Base-by-base conservation (phyloP, 371 early-diverging fungal species). In the Mucor piriformis region DNA sequence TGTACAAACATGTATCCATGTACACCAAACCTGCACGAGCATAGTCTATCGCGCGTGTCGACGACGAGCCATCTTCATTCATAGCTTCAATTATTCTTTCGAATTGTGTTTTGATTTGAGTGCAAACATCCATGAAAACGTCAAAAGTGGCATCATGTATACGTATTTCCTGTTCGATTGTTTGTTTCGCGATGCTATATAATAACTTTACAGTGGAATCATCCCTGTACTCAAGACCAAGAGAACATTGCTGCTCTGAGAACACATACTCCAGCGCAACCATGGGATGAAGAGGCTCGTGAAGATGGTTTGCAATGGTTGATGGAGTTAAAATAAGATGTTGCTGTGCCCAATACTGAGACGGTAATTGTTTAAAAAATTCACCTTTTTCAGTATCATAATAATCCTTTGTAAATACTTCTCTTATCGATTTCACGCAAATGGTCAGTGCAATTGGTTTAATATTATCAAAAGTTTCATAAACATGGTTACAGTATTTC, bases 181-280 rank as follows among this genome's bases (percentile, higher is more conserved):
- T 32, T 49, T 32, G 29, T 49, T 12, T 47, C 23, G 47, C 47
- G 13, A 47, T 24, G 15, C 12, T 11, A 25, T 47, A 47, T 13
- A 47, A 24, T 5, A 47, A 24, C 25, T 24, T 47, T 6, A 47
- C 15, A 47, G 47, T 47, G 8, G 35, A 1, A 16, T 51, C 56
- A 18, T 63, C 44, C 44, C 38, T 63, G 35, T 50, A 32, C 27
- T 55, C 32, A 11, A 63, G 43, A 35, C 52, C 46, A 3, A 63
- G 57, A 37, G 56, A 63, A 21, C 21, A 42, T 56, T 56, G 8
- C 25, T 63, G 63, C 32, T 63, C 35, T 40, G 23, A 42, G 12
- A 61, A 55, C 16, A 61, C 55, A 54, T 61, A 55, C 12, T 15
- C 62, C 7, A 61, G 40, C 38, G 55, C 55, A 50, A 50, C 44